Evolutionary conservation across 2,329 filamentous ascomycete genomes (phyloP).

Genomic region (Penicillium sp.): DNA sequence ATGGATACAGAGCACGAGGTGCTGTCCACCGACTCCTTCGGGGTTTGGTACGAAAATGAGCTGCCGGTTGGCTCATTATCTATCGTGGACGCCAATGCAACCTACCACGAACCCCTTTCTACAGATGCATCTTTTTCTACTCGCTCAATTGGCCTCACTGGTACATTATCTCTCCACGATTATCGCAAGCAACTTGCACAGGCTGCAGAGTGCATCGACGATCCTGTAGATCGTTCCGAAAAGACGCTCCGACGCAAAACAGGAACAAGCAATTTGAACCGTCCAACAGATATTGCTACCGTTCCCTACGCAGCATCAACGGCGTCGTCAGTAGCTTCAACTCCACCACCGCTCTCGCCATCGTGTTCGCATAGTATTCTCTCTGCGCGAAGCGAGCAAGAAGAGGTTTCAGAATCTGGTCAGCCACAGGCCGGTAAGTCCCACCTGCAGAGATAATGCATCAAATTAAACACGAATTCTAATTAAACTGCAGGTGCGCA

Average conservation of each 20-base stretch:
- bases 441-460: conserved; percentile 1
- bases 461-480: conserved; percentile 1
- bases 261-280: conserved; percentile 33
- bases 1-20: conserved; percentile 10
- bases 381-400: conserved; percentile 30
- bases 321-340: conserved; percentile 31
- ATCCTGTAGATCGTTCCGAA: conserved; percentile 26
- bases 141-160: conserved; percentile 22
- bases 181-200: conserved; percentile 38
- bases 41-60: conserved; percentile 12
- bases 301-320: conserved; percentile 26
- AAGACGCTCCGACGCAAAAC: conserved; percentile 35
- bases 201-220: conserved; percentile 22
- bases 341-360: conserved; percentile 38
- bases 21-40: conserved; percentile 5
- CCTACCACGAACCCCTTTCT: conserved; percentile 19
- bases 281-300: conserved; percentile 12
- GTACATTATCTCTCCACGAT: conserved; percentile 34
- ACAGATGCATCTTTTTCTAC: conserved; percentile 18
- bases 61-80: conserved; percentile 21
- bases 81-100: conserved; percentile 16
- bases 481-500: conserved; percentile 9
- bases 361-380: conserved; percentile 37
- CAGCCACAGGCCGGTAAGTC: neutral
- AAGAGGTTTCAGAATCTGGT: conserved; percentile 23